Evolutionary conservation across 2,329 filamentous ascomycete genomes (phyloP), one percentile per base, ranked within the genome.

Genomic region (Cordyceps cicadae): DNA sequence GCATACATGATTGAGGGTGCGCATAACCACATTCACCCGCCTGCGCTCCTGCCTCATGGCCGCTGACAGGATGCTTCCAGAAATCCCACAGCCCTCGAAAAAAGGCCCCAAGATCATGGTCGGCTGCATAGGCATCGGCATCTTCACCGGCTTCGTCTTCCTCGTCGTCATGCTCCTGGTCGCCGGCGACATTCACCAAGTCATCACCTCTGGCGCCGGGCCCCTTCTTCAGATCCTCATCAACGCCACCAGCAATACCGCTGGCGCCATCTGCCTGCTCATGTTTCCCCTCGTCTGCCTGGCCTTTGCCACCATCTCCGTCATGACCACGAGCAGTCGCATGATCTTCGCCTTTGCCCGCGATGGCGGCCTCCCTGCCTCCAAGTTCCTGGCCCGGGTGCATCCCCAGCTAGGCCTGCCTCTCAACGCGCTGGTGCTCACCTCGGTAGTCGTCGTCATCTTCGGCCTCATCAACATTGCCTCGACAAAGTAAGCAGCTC

Each of bases 381-480:
- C 84, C 4, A 73, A 70, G 1, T 71, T 85, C 65, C 87, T 89
- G 63, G 80, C 84, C 57, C 79, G 76, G 50, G 81, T 90, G 1
- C 84, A 90, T 67, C 76, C 79, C 0, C 77, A 70, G 15, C 78
- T 89, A 0, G 81, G 81, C 0, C 80, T 89, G 1, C 88, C 88
- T 0, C 72, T 91, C 15, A 88, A 90, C 66, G 81, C 87, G 0
- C 74, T 90, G 1, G 75, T 84, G 14, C 76, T 89, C 55, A 86
- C 84, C 2, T 77, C 82, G 0, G 73, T 72, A 4, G 77, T 87
- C 51, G 84, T 89, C 1, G 78, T 89, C 60, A 76, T 89, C 14
- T 88, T 90, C 61, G 87, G 87, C 0, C 79, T 83, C 62, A 86
- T 90, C 63, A 88, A 89, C 70, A 77, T 91, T 3, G 87, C 86